These are phyloP conservation scores for Ceratocystis cacaofunesta DNA, from an alignment of 2,329 filamentous ascomycete genomes.

Conservation along the genomic window DNA sequence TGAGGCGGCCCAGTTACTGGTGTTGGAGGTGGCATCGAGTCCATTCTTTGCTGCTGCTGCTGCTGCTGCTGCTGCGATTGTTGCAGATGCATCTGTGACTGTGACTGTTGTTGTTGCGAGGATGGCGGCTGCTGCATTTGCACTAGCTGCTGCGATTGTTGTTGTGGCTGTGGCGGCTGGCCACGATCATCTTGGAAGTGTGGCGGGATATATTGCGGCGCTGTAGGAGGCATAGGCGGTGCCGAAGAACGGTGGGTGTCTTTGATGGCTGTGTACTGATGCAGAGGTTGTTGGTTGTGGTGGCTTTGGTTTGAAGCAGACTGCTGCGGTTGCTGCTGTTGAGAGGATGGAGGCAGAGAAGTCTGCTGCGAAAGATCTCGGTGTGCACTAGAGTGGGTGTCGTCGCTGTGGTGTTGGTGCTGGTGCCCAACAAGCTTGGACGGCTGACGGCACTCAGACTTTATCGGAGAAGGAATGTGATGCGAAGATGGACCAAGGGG, in stretches of 20 bases:
- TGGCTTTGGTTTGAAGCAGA: not conserved
- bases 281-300: not conserved
- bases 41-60: conserved; percentile 18
- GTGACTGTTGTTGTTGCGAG: conserved; percentile 13
- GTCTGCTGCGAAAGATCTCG: conserved; percentile 22
- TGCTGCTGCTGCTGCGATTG: not conserved
- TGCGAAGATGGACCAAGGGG: conserved; percentile 3
- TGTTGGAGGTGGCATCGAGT: conserved; percentile 6
- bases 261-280: conserved; percentile 20
- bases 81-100: conserved; percentile 20
- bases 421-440: conserved; percentile 5
- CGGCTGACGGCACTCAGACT: conserved; percentile 1
- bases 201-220: not conserved
- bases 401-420: conserved; percentile 6
- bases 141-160: not conserved
- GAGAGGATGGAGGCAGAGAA: conserved; percentile 24
- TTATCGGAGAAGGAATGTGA: conserved; percentile 2
- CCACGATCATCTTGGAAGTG: conserved; percentile 2
- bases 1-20: not conserved
- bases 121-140: not conserved
- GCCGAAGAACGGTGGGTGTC: not conserved
- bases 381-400: conserved; percentile 1
- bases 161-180: not conserved
- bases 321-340: conserved; percentile 26
- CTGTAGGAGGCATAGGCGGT: conserved; percentile 3